Base-by-base conservation (phyloP, 2,329 filamentous ascomycete genomes). In the Aspergillus costaricaensis region DNA sequence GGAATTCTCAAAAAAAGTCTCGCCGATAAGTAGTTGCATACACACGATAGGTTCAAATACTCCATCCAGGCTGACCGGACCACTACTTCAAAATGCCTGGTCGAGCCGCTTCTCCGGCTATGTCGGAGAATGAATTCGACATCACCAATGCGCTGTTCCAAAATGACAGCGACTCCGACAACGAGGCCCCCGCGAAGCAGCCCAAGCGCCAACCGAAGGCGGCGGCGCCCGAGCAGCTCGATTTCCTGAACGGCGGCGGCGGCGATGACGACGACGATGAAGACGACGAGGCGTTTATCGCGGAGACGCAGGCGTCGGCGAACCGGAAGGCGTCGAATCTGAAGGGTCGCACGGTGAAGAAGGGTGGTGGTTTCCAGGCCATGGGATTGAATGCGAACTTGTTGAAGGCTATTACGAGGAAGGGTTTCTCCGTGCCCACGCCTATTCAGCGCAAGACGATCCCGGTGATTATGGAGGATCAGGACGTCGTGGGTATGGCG, bases 401-500 rank as follows among this genome's bases (percentile, higher is more conserved):
- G 4, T 83, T 99, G 23, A 95, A 96, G 72, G 92, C 95, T 2
- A 98, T 99, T 66, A 86, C 91, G 12, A 86, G 91, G 69, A 99
- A 98, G 79, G 96, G 95, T 15, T 99, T 97, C 78, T 92, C 90
- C 0, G 91, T 98, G 2, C 96, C 96, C 4, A 99, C 95, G 0
- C 95, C 95, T 0, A 99, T 99, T 76, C 95, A 99, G 80, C 87
- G 95, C 68, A 98, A 98, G 78, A 91, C 95, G 2, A 96, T 99
- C 51, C 96, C 95, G 4, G 82, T 98, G 58, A 87, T 99, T 58
- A 82, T 98, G 68, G 91, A 96, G 63, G 86, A 90, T 57, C 91
- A 92, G 78, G 95, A 99, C 83, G 91, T 98, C n/a, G 94, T 99
- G 23, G 96, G 93, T 67, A 99, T 99, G 95, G 95, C 95, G 7